A percentile compares a stretch with the other conserved stretches of the same genome.
Evolutionary conservation across 768 basidiomycete species (phyloP).

Genomic region (Termitomyces sp.): DNA sequence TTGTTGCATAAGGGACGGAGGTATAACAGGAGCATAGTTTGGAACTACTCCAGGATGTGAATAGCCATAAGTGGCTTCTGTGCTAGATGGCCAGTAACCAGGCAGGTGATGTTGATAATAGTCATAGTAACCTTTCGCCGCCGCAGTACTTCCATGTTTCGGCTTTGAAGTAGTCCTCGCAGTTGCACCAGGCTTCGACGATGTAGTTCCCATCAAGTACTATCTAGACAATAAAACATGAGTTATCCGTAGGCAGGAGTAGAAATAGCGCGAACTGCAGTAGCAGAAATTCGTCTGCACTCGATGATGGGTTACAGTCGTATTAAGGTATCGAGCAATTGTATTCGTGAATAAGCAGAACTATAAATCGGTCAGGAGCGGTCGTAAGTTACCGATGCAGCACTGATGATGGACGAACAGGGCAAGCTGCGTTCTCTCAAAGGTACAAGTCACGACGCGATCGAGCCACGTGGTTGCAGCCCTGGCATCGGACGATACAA

Average conservation of each 20-base stretch:
- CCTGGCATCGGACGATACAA: neutral
- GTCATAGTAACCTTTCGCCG: slow-evolving; percentile 1
- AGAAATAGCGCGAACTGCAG: neutral
- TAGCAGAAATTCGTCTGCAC: neutral
- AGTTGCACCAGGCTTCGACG: slow-evolving; percentile 1
- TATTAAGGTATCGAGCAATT: neutral
- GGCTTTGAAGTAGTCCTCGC: neutral
- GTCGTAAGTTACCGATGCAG: neutral
- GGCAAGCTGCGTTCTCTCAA: neutral
- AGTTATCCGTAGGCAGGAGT: neutral
- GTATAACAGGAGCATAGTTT: neutral
- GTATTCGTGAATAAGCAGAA: slow-evolving; percentile 1
- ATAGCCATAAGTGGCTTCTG: slow-evolving; percentile 2
- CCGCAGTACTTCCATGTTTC: neutral
- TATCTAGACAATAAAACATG: neutral
- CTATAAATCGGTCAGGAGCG: neutral
- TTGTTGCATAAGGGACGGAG: neutral
- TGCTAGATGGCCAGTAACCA: neutral
- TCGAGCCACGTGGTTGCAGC: neutral
- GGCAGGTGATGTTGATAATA: neutral
- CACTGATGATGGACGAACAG: neutral
- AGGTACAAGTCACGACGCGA: slow-evolving; percentile 9
- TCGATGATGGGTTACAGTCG: neutral
- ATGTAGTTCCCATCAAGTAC: slow-evolving; percentile 1
- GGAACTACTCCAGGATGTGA: neutral